Evolutionary conservation across 306 rosid genomes (phyloP), one percentile per base, ranked within the genome.

Genomic region (Pueraria montana): DNA sequence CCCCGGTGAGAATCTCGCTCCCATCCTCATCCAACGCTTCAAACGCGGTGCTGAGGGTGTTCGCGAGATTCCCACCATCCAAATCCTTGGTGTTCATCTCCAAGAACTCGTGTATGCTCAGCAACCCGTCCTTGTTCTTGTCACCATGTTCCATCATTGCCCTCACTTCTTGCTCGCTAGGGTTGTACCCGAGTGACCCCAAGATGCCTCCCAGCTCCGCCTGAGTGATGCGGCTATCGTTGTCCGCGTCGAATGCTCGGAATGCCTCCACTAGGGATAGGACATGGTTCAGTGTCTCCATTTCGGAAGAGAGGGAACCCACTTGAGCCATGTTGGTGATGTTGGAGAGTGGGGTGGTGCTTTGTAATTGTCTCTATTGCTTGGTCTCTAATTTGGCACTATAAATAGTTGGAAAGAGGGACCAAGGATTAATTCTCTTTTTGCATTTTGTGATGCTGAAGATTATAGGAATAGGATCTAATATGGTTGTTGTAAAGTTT

Each of bases 121-220:
- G 12, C 13, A 91, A 16, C 23, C 93, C 97, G 1, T 94, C 97
- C 9, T 36, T 88, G 94, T 92, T 72, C 5, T 73, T 82, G 87
- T 92, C 98, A 6, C 94, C 93, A 74, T 82, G 53, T 70, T 86
- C 82, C 92, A 94, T 87, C 98, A 92, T 92, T 14, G 79, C 64
- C n/a, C 81, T 73, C 74, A 89, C 87, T 38, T 92, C 97, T 69
- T 94, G 52, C 10, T 88, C 90, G 18, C 76, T 81, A 0, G 86
- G 56, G 18, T 87, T 87, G 91, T 89, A 94, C 49, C 98, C 95
- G 0, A 94, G 59, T 4, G 97, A 94, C 2, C 86, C 88, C 86
- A 92, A 73, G 62, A 92, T 85, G 78, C 92, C 98, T 0, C 91
- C 89, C 0, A 92, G 90, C 87, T 94, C 98, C 0, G 87, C 87